Evolutionary conservation across 1,284 basidiomycete species (phyloP).

Genomic region (Sanguinoderma infundibulare): DNA sequence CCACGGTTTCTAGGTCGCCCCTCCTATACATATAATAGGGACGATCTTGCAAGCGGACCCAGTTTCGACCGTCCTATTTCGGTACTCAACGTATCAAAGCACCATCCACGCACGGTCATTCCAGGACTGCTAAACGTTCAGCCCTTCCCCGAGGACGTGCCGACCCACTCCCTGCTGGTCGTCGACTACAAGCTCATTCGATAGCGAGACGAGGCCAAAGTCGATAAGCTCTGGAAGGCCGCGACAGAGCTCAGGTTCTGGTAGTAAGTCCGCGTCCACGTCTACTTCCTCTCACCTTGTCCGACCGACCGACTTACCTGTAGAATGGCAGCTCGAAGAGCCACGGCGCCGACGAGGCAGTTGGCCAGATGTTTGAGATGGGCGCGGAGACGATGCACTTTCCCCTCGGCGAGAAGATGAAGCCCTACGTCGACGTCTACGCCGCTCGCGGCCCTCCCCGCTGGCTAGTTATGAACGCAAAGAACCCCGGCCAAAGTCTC

Average conservation of each 20-base stretch:
- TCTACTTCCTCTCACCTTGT: too few species aligned
- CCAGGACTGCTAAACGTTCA: constrained; percentile 24
- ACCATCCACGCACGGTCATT: constrained; percentile 20
- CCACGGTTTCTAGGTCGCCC: too few species aligned
- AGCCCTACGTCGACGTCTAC: constrained; percentile 18
- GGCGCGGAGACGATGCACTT: constrained; percentile 41
- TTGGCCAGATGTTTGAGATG: constrained; percentile 41
- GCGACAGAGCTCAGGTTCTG: constrained; percentile 38
- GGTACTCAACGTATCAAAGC: too few species aligned
- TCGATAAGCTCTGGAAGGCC: constrained; percentile 36
- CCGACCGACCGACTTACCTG: too few species aligned
- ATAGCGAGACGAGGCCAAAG: constrained; percentile 31
- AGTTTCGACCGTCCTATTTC: too few species aligned
- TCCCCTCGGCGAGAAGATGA: constrained; percentile 42
- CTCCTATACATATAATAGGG: too few species aligned
- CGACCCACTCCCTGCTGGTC: constrained; percentile 40
- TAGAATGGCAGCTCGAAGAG: constrained; percentile 44
- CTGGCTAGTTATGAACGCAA: background rate
- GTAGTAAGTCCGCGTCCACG: constrained; percentile 36
- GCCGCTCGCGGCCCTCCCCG: constrained; percentile 5
- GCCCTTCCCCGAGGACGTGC: constrained; percentile 40
- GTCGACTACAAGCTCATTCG: constrained; percentile 39
- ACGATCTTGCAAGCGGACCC: too few species aligned
- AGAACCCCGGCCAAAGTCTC: background rate
- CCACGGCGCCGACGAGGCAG: constrained; percentile 38